phyloP scores from a whole-genome alignment of 306 rosid genomes.

The Cicer yamashitae region DNA sequence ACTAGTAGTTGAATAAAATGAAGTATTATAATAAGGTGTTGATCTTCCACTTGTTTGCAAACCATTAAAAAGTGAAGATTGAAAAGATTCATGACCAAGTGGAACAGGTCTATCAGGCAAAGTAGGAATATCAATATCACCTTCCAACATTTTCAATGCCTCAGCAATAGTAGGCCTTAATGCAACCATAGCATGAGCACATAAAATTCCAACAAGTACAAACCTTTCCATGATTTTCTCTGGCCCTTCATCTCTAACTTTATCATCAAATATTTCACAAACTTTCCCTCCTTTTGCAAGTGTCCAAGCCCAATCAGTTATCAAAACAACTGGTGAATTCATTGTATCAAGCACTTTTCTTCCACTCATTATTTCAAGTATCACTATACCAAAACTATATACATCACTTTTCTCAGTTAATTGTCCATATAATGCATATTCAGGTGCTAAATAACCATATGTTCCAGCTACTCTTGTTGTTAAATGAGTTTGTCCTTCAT shows the following conservation, averaged over 20 bases:
- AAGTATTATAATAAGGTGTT: conserved; percentile 3
- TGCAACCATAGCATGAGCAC: conserved; percentile 88
- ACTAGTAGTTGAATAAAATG: conserved; percentile 35
- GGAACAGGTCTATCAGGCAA: conserved; percentile 84
- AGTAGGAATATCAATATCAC: conserved; percentile 79
- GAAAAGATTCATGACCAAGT: conserved; percentile 66
- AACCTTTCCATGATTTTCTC: conserved; percentile 75
- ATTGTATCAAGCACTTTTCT: conserved; percentile 70
- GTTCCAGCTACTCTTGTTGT: conserved; percentile 89
- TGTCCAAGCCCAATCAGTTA: conserved; percentile 92
- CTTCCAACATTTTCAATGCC: conserved; percentile 82
- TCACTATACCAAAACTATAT: conserved; percentile 80
- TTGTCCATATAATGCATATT: conserved; percentile 82
- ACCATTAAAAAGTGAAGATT: conserved; percentile 52
- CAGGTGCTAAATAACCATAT: conserved; percentile 82
- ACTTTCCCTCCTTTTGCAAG: conserved; percentile 57
- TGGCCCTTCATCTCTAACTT: conserved; percentile 62
- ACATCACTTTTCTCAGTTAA: conserved; percentile 80
- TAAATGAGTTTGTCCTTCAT: conserved; percentile 70
- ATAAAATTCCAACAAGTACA: conserved; percentile 80
- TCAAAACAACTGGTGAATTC: conserved; percentile 53
- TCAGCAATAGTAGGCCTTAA: conserved; percentile 87
- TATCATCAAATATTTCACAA: conserved; percentile 59
- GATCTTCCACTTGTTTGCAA: conserved; percentile 51
- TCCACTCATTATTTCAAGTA: conserved; percentile 83